phyloP scores from a whole-genome alignment of 2,329 filamentous ascomycete species.

The Clonostachys chloroleuca region DNA sequence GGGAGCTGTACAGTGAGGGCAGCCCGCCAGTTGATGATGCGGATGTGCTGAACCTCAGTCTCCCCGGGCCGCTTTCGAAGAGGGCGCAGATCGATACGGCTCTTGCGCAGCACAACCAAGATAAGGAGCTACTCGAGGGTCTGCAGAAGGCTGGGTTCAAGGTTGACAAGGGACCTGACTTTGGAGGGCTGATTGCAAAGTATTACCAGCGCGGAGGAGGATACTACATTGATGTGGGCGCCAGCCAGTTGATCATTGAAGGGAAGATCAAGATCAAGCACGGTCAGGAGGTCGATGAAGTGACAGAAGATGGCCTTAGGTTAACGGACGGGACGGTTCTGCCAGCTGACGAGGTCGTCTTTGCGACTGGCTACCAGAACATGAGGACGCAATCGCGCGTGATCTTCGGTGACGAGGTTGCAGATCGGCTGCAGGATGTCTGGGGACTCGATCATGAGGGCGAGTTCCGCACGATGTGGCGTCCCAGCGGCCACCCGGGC shows the following conservation, averaged over 20 bases:
- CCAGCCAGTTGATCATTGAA: constrained; percentile 55
- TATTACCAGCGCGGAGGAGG: constrained; percentile 64
- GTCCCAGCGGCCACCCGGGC: constrained; percentile 55
- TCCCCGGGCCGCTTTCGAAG: constrained; percentile 58
- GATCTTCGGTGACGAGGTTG: constrained; percentile 58
- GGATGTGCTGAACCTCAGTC: constrained; percentile 54
- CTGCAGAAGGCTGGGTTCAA: constrained; percentile 56
- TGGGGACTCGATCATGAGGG: constrained; percentile 58
- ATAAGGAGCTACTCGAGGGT: constrained; percentile 31
- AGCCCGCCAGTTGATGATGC: constrained; percentile 61
- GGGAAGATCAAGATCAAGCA: constrained; percentile 61
- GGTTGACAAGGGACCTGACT: constrained; percentile 52
- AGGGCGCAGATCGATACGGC: constrained; percentile 43
- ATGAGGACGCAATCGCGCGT: constrained; percentile 59
- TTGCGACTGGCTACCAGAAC: constrained; percentile 63
- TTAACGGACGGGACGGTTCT: constrained; percentile 52
- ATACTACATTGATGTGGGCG: constrained; percentile 68
- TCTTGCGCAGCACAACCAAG: constrained; percentile 21
- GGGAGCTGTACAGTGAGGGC: constrained; percentile 43
- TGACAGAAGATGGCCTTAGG: constrained; percentile 37
- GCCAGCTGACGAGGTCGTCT: constrained; percentile 59
- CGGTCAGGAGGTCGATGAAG: constrained; percentile 47
- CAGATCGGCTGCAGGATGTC: constrained; percentile 52
- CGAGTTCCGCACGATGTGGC: constrained; percentile 55
- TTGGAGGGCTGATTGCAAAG: constrained; percentile 53